A percentile compares a stretch with the other conserved stretches of the same genome.
Evolutionary conservation across 257 asterid genomes (phyloP).

Genomic region (Jaltomata sinuosa): DNA sequence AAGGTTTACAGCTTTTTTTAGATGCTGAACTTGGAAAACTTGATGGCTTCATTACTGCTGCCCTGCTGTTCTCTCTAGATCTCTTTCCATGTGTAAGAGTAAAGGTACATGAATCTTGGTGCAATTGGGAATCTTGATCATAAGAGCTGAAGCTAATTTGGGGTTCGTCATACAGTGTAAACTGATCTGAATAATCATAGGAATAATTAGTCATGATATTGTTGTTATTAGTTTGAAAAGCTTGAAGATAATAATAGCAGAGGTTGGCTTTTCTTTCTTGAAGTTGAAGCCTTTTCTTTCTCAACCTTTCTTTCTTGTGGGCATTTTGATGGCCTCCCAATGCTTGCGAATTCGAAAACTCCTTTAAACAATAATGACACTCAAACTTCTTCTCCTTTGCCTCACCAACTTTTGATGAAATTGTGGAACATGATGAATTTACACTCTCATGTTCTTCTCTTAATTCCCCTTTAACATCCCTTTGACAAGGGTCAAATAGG

Average conservation of each 20-base stretch:
- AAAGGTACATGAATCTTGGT: slow-evolving; percentile 22
- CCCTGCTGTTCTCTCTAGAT: slow-evolving; percentile 9
- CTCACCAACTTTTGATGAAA: slow-evolving; percentile 22
- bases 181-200: slow-evolving; percentile 7
- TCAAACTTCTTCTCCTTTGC: slow-evolving; percentile 43
- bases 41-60: slow-evolving; percentile 1
- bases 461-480: slow-evolving; percentile 7
- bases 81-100: slow-evolving; percentile 26
- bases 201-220: slow-evolving; percentile 5
- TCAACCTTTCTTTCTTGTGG: slow-evolving; percentile 89
- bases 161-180: slow-evolving; percentile 27
- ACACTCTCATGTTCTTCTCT: slow-evolving; percentile 41
- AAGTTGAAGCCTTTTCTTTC: slow-evolving; percentile 62
- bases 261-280: slow-evolving; percentile 70
- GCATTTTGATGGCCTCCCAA: slow-evolving; percentile 97
- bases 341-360: slow-evolving; percentile 76
- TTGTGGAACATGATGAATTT: slow-evolving; percentile 61
- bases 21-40: slow-evolving; percentile 16
- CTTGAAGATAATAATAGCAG: slow-evolving; percentile 54
- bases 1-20: slow-evolving; percentile 30
- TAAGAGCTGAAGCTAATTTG: slow-evolving; percentile 48
- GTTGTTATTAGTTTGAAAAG: slow-evolving; percentile 11
- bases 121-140: slow-evolving; percentile 16
- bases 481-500: slow-evolving; percentile 20
- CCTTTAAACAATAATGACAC: slow-evolving; percentile 69